Evolutionary conservation across 2,329 filamentous ascomycete genomes (phyloP).

Genomic region (Fusarium compactum): DNA sequence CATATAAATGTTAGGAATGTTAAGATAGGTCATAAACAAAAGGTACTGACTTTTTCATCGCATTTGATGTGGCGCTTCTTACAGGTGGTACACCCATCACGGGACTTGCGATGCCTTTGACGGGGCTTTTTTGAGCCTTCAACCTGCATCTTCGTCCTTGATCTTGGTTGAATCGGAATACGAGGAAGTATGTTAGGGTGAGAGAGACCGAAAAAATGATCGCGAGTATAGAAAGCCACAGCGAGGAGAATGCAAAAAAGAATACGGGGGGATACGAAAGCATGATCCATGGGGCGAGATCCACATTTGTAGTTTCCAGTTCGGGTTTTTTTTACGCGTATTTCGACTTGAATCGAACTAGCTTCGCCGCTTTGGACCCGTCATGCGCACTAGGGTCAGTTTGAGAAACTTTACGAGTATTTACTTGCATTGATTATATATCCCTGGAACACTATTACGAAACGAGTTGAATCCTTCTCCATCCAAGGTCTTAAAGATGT

Average conservation of each 20-base stretch:
- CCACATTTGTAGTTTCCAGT: neutral
- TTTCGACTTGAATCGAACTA: neutral
- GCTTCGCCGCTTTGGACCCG: too few species aligned
- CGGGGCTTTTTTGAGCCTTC: slow-evolving; percentile 3
- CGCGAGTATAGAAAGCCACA: slow-evolving; percentile 9
- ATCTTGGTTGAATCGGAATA: neutral
- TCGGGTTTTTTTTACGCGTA: neutral
- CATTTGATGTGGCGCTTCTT: slow-evolving; percentile 33
- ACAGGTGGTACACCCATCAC: slow-evolving; percentile 25
- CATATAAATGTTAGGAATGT: neutral
- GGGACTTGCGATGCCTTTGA: slow-evolving; percentile 31
- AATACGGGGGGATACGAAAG: neutral
- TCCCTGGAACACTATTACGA: neutral
- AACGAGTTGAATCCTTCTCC: neutral
- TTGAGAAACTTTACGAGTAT: neutral
- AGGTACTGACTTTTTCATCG: slow-evolving; percentile 7
- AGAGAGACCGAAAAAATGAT: neutral
- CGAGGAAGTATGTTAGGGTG: neutral
- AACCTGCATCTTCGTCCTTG: neutral
- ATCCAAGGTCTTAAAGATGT: neutral
- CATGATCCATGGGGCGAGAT: neutral
- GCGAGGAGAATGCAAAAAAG: neutral
- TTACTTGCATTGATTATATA: neutral
- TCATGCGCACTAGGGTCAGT: neutral
- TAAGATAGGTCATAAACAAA: too few species aligned